Conservation (phyloP, 2,329 filamentous ascomycete species). For the Mycosphaerella sp. region DNA sequence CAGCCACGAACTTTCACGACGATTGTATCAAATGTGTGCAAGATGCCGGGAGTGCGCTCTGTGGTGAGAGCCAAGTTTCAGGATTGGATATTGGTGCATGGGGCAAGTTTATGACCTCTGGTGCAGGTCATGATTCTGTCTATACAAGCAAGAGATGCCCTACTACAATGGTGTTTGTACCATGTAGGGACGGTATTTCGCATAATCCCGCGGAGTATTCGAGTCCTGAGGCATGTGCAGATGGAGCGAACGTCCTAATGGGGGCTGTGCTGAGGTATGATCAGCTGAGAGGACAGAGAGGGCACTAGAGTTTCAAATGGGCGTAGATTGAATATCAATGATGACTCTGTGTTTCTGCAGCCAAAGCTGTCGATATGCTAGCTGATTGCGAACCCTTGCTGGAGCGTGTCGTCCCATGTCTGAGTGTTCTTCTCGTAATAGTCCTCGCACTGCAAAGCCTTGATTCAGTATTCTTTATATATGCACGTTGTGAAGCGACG, state of each 20-base stretch:
- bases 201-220: conserved; percentile 45
- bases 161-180: conserved; percentile 46
- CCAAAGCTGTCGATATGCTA: too few species aligned
- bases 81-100: conserved; percentile 27
- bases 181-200: conserved; percentile 44
- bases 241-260: conserved; percentile 46
- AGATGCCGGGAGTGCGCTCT: conserved; percentile 52
- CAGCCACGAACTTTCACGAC: conserved; percentile 58
- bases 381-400: conserved; percentile 4
- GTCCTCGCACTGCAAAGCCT: background rate
- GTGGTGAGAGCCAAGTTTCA: conserved; percentile 46
- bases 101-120: conserved; percentile 52
- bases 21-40: conserved; percentile 62
- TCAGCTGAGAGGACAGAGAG: conserved; percentile 37
- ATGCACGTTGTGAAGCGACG: background rate
- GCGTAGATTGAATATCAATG: too few species aligned
- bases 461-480: background rate
- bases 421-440: background rate
- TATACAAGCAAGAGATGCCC: conserved; percentile 42
- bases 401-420: background rate
- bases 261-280: conserved; percentile 48
- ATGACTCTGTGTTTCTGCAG: too few species aligned
- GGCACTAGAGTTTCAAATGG: background rate
- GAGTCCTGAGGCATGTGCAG: conserved; percentile 42
- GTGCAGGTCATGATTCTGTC: conserved; percentile 57